phyloP scores from a whole-genome alignment of 495 filamentous ascomycete species.

The Hypoxylon cercidicola region DNA sequence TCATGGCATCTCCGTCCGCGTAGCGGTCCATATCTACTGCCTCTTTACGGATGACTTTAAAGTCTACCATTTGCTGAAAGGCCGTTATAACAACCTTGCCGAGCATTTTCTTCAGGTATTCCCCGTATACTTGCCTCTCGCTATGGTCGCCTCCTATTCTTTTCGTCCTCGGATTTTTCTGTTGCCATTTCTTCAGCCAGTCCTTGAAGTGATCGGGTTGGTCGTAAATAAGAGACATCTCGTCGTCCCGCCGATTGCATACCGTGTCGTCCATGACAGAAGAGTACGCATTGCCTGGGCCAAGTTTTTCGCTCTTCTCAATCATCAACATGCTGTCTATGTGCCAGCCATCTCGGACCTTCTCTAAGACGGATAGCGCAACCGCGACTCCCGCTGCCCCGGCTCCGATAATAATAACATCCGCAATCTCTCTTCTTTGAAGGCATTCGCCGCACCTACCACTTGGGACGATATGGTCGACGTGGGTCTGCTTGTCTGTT shows the following conservation, averaged over 20 bases:
- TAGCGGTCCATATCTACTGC: conserved; percentile 1
- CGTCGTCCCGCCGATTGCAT: conserved; percentile 5
- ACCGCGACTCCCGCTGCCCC: conserved; percentile 10
- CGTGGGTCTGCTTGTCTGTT: background rate
- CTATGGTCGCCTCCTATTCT: background rate
- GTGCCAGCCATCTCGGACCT: conserved; percentile 1
- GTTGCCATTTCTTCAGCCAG: too few relatives aligned
- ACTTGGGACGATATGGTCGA: background rate
- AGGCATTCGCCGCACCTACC: background rate
- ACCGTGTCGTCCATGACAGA: background rate
- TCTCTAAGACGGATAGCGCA: conserved; percentile 8
- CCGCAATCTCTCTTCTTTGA: conserved; percentile 2
- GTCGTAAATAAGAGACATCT: conserved; percentile 7
- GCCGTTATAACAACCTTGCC: conserved; percentile 1
- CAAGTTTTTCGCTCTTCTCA: conserved; percentile 6
- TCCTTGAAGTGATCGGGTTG: conserved; percentile 2
- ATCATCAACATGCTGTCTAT: conserved; percentile 8
- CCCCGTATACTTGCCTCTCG: conserved; percentile 11
- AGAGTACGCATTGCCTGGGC: conserved; percentile 1
- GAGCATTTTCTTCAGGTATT: conserved; percentile 7
- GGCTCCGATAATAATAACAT: conserved; percentile 11
- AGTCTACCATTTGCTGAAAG: conserved; percentile 4
- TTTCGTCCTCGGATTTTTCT: background rate
- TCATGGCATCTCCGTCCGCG: background rate
- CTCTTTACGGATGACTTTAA: conserved; percentile 4